These are phyloP conservation scores for Typha latifolia DNA, from an alignment of 176 grass and related monocot species.

Conservation along the genomic window DNA sequence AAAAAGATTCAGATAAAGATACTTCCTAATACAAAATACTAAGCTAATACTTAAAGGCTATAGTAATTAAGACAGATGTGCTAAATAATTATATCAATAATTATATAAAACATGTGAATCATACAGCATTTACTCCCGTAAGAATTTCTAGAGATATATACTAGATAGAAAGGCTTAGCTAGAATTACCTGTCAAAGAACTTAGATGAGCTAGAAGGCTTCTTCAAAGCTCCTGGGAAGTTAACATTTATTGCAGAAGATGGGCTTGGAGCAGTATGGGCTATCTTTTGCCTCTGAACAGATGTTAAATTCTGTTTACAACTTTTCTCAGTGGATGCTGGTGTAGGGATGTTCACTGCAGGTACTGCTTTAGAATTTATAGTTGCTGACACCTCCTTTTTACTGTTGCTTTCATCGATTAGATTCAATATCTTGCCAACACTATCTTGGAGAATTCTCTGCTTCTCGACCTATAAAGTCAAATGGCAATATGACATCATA, in stretches of 20 bases:
- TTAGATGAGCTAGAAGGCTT: slow-evolving; percentile 34
- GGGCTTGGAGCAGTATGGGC: neutral
- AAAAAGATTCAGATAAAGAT: neutral
- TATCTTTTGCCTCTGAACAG: slow-evolving; percentile 21
- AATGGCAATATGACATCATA: neutral
- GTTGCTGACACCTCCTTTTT: slow-evolving; percentile 18
- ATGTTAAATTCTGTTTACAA: slow-evolving; percentile 24
- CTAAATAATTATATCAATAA: neutral
- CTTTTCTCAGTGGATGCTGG: slow-evolving; percentile 21
- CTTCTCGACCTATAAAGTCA: slow-evolving; percentile 63
- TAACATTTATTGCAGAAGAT: slow-evolving; percentile 22
- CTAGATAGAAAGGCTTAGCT: neutral
- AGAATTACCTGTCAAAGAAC: slow-evolving; percentile 77
- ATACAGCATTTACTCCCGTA: neutral
- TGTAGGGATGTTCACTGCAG: slow-evolving; percentile 5
- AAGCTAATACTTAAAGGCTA: neutral
- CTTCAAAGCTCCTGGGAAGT: slow-evolving; percentile 30
- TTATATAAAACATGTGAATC: neutral
- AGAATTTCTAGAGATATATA: neutral
- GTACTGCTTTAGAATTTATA: slow-evolving; percentile 27
- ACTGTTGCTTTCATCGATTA: slow-evolving; percentile 17
- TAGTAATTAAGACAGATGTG: neutral
- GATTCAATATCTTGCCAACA: slow-evolving; percentile 33
- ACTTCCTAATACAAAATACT: neutral
- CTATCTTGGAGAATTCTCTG: slow-evolving; percentile 73